Conservation (phyloP, 176 grass and related monocot genomes). For the Carex littledalei region DNA sequence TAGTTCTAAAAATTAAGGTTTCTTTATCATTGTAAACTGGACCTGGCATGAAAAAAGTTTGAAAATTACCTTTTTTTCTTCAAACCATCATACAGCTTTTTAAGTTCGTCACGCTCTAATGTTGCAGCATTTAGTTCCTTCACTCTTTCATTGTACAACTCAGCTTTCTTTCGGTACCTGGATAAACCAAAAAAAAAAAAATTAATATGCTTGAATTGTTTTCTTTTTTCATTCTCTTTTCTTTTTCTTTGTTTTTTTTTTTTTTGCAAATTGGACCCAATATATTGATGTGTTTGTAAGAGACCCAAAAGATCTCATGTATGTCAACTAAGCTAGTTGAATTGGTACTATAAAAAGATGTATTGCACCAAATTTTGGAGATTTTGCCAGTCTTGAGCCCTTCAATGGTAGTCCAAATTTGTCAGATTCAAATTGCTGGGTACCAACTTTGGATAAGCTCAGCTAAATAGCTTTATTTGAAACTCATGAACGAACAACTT, state of each 20-base stretch:
- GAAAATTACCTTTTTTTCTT: conserved; percentile 65
- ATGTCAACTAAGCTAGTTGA: neutral
- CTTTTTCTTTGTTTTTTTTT: neutral
- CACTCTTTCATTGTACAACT: conserved; percentile 60
- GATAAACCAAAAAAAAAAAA: conserved; percentile 26
- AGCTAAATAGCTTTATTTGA: neutral
- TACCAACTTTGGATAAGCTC: neutral
- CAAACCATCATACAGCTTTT: conserved; percentile 69
- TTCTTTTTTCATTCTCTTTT: neutral
- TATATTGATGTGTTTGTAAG: neutral
- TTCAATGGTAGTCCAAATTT: neutral
- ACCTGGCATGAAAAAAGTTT: neutral
- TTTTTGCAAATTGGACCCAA: neutral
- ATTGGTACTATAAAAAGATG: neutral
- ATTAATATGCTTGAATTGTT: neutral
- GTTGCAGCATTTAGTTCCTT: conserved; percentile 78
- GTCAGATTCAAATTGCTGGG: neutral
- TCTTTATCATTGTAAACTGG: neutral
- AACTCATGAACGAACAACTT: neutral
- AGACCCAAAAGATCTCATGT: neutral
- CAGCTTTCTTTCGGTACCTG: conserved; percentile 69
- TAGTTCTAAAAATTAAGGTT: neutral
- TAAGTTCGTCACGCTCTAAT: conserved; percentile 88
- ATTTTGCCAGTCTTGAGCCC: neutral
- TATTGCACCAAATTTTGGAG: too few species aligned